phyloP scores from a whole-genome alignment of 441 rosid species.

The Metrosideros polymorpha region DNA sequence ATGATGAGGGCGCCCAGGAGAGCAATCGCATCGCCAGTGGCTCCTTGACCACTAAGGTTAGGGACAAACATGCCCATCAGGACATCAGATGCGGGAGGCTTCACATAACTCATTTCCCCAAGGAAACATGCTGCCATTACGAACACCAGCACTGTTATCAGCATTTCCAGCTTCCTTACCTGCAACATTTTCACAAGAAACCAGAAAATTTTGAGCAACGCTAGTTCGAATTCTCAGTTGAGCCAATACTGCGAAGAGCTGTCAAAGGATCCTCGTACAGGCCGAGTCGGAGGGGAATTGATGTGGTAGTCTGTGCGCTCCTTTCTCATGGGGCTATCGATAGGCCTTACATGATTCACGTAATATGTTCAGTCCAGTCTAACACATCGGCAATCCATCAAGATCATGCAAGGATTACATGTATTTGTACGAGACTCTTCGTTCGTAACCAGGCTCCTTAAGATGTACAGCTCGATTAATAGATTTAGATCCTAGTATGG shows the following conservation, averaged over 20 bases:
- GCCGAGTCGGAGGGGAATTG: not conserved
- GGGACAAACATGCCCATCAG: conserved; percentile 59
- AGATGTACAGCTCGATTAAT: not conserved
- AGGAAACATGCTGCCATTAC: conserved; percentile 74
- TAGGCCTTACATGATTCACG: not conserved
- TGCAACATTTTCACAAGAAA: not conserved
- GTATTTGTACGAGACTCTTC: not conserved
- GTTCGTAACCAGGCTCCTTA: not conserved
- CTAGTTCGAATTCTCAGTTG: not conserved
- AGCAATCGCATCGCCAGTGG: conserved; percentile 59
- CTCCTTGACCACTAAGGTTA: conserved; percentile 39
- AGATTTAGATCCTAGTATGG: not conserved
- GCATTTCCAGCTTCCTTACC: conserved; percentile 61
- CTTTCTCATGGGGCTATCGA: not conserved
- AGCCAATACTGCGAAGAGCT: not conserved
- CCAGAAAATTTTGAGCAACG: not conserved
- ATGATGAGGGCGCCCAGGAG: conserved; percentile 61
- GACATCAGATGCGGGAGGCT: conserved; percentile 41
- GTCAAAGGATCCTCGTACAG: not conserved
- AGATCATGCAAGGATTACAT: too few species aligned
- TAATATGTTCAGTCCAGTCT: not conserved
- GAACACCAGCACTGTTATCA: conserved; percentile 46
- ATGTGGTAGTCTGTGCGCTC: not conserved
- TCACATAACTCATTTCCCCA: conserved; percentile 53
- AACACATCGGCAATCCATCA: too few species aligned